These are phyloP conservation scores for Pichia occidentalis DNA, from an alignment of 805 yeast species.

Conservation along the genomic window DNA sequence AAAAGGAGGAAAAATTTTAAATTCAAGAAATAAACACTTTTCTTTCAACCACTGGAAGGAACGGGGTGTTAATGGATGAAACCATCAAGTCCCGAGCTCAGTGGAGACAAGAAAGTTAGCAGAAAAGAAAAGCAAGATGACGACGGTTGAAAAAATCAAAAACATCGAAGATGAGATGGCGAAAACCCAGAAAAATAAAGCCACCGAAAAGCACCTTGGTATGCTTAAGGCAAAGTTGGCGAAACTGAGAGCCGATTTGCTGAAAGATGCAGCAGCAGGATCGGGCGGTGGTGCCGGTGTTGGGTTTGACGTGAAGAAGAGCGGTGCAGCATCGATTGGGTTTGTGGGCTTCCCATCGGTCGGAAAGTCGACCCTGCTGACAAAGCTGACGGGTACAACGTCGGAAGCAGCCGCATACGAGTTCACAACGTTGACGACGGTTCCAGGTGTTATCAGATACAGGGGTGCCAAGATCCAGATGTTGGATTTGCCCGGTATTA, in stretches of 20 bases:
- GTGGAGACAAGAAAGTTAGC: no score
- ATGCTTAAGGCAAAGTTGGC: slow-evolving; percentile 96
- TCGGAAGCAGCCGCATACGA: slow-evolving; percentile 98
- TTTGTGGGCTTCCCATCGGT: slow-evolving; percentile 98
- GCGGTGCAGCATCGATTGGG: slow-evolving; percentile 97
- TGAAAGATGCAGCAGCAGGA: slow-evolving; percentile 60
- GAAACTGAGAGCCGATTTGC: slow-evolving; percentile 84
- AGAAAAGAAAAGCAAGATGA: slow-evolving; percentile 33
- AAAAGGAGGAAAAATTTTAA: no score
- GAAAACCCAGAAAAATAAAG: slow-evolving; percentile 94
- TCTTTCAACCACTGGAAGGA: no score
- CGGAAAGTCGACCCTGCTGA: slow-evolving; percentile 78
- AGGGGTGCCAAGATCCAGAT: slow-evolving; percentile 97
- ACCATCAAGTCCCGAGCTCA: no score
- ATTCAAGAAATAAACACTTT: no score
- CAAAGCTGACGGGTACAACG: slow-evolving; percentile 89
- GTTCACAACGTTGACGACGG: slow-evolving; percentile 95
- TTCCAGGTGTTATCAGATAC: slow-evolving; percentile 92
- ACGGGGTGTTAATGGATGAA: no score
- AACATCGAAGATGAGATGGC: slow-evolving; percentile 98
- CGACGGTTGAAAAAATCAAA: slow-evolving; percentile 69
- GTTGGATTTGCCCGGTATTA: slow-evolving; percentile 86
- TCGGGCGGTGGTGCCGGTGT: slow-evolving; percentile 90
- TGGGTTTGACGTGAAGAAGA: slow-evolving; percentile 98
- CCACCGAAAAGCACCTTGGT: slow-evolving; percentile 95